A percentile compares a stretch with the other conserved stretches of the same genome.
These are phyloP conservation scores for Macrotyloma uniflorum DNA, from an alignment of 306 rosid genomes.

Conservation along the genomic window DNA sequence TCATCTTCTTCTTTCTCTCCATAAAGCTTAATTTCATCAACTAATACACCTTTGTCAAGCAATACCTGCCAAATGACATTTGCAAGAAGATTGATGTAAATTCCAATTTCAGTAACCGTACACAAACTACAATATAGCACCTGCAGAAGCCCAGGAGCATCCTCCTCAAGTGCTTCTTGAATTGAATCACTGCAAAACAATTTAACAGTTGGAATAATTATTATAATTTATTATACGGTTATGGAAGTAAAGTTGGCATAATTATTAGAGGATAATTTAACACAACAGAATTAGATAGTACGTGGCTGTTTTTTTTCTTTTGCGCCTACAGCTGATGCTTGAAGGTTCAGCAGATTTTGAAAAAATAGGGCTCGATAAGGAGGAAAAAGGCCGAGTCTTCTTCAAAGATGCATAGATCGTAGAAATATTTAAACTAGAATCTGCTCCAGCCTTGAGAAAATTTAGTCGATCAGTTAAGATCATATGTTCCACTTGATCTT, in stretches of 20 bases:
- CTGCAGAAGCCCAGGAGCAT: slow-evolving; percentile 97
- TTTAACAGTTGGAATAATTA: slow-evolving; percentile 15
- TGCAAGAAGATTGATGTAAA: slow-evolving; percentile 41
- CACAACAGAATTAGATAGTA: slow-evolving; percentile 37
- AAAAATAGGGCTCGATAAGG: slow-evolving; percentile 28
- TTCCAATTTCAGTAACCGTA: slow-evolving; percentile 37
- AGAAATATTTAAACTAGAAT: slow-evolving; percentile 40
- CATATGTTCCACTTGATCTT: slow-evolving; percentile 58
- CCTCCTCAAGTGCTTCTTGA: slow-evolving; percentile 87
- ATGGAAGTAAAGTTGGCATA: slow-evolving; percentile 11
- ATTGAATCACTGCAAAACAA: slow-evolving; percentile 73
- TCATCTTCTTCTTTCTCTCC: slow-evolving; percentile 74
- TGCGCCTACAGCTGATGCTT: slow-evolving; percentile 48
- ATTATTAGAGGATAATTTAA: neutral
- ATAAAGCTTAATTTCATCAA: slow-evolving; percentile 85
- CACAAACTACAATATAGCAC: slow-evolving; percentile 46
- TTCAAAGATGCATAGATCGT: slow-evolving; percentile 37
- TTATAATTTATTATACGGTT: slow-evolving; percentile 33
- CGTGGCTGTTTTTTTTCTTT: slow-evolving; percentile 86
- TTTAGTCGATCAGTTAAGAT: slow-evolving; percentile 64
- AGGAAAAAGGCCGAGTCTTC: slow-evolving; percentile 45
- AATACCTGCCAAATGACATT: slow-evolving; percentile 64
- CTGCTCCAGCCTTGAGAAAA: slow-evolving; percentile 45
- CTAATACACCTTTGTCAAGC: slow-evolving; percentile 68
- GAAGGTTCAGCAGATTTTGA: slow-evolving; percentile 51